phyloP scores from a whole-genome alignment of 164 flowering plant genomes.

The Houttuynia cordata region DNA sequence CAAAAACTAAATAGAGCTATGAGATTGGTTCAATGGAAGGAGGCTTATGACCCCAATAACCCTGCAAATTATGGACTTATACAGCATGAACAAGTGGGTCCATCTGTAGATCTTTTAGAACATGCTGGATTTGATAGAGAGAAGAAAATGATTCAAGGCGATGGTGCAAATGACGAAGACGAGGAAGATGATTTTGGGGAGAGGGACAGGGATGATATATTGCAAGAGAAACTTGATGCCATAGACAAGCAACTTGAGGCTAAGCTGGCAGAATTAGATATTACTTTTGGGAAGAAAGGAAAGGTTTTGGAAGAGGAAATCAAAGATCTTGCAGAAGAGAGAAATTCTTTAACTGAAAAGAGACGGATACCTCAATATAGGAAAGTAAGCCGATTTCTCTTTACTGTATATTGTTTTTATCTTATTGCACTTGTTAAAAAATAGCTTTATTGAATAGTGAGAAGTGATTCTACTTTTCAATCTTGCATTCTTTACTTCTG shows the following conservation, averaged over 20 bases:
- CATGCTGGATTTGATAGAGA: slow-evolving; percentile 34
- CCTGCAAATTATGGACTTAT: slow-evolving; percentile 74
- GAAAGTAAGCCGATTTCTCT: slow-evolving; percentile 39
- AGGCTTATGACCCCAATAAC: slow-evolving; percentile 74
- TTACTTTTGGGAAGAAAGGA: slow-evolving; percentile 88
- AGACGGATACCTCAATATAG: slow-evolving; percentile 67
- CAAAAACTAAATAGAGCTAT: slow-evolving; percentile 78
- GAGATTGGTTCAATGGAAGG: slow-evolving; percentile 67
- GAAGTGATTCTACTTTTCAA: not conserved
- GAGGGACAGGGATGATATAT: slow-evolving; percentile 60
- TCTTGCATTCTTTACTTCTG: no score
- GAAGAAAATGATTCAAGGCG: slow-evolving; percentile 20
- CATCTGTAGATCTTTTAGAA: slow-evolving; percentile 22
- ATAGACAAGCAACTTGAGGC: slow-evolving; percentile 75
- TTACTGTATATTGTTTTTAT: not conserved
- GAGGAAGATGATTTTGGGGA: slow-evolving; percentile 58
- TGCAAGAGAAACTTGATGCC: slow-evolving; percentile 56
- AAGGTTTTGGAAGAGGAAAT: slow-evolving; percentile 81
- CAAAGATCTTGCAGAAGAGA: slow-evolving; percentile 85
- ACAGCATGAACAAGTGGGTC: slow-evolving; percentile 30
- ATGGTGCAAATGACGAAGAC: slow-evolving; percentile 19
- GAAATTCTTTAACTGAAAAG: slow-evolving; percentile 70
- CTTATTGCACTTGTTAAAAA: not conserved
- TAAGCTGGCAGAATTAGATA: slow-evolving; percentile 70
- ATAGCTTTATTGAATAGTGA: not conserved